Base-by-base conservation (phyloP, 1,284 basidiomycete species). In the Boletus austroedulis region DNA sequence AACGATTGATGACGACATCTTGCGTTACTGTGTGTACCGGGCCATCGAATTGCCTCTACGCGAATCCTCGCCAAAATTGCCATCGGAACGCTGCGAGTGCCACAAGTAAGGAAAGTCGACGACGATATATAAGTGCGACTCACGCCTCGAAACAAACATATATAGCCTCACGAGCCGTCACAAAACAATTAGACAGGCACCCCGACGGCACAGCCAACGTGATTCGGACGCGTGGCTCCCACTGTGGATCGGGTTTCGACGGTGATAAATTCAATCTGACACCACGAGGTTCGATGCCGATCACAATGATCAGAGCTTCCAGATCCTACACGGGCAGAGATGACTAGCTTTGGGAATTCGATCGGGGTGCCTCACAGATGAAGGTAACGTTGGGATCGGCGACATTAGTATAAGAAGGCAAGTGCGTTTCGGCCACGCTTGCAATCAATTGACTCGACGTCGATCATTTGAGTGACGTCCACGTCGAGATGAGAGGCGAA, bases 201-300 rank as follows among this genome's bases (percentile, higher is more conserved):
- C 46, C 56, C 44, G 50, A 54, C 28, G 29, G 57, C 66, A 72
- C 65, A 72, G 65, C 68, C 66, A 54, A 48, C 56, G 45, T 32
- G 63, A 57, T 66, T 64, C 54, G 55, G 48, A 23, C 59, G 67
- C 62, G 63, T 66, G 67, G 62, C 48, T 57, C 53, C 45, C n/a
- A 26, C 48, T 50, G 54, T 58, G 57, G 46, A 66, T 62, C 63
- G 55, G 51, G 17, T 55, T 53, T 60, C 41, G 59, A 66, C 61
- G 59, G 60, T 45, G 62, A 65, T 66, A 48, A 57, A 51, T 59
- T 53, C 57, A 41, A 61, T 68, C 52, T 60, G 52, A 57, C 43
- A 51, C 24, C 46, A 40, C 50, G 53, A 34, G 55, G 63, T 69
- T 69, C 68, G 68, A 67, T 52, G 63, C 67, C 72, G 67, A 73